Base-by-base conservation (phyloP, 495 filamentous ascomycete species). In the Hyaloscypha bicolor region DNA sequence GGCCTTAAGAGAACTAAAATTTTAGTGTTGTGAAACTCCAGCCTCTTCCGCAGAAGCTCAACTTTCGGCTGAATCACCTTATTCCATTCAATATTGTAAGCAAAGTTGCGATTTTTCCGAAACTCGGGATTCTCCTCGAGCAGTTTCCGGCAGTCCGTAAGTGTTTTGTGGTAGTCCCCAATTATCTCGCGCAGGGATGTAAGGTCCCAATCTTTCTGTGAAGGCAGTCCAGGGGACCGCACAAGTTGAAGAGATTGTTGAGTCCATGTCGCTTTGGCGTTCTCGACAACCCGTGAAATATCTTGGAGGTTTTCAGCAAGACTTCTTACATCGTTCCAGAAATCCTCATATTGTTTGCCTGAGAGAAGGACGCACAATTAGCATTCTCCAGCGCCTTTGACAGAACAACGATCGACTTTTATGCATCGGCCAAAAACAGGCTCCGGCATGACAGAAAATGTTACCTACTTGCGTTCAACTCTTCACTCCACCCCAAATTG, bases 31-130 rank as follows among this genome's bases (percentile, higher is more conserved):
- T 74, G 69, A 29, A 61, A 59, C 11, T 61, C 21, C 14, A 75
- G 42, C 39, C 73, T 58, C 45, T 61, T 32, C 11, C 56, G 42
- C 60, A 75, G 55, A 2, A 33, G 62, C 9, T 65, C 62, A 37
- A 72, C 70, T 6, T 71, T 57, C 4, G 73, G 72, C 21, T 74
- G 62, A 19, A 72, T 22, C 14, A 70, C 33, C 0, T 74, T 4
- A 52, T 74, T 72, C 65, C 66, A 75, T 53, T 69, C 59, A 22
- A 74, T 63, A 62, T 72, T 75, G 37, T 64, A 55, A 11, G 31
- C 60, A 63, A 63, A 63, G 45, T 63, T 63, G 25, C 66, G 60
- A 29, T 63, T 63, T 35, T 53, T 63, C 4, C 57, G 45, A 63
- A 68, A 63, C 25, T 72, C 51, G 12, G 45, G 19, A 37, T 73